These are phyloP conservation scores for Lactifluus subvellereus DNA, from an alignment of 768 basidiomycete species.

Conservation along the genomic window DNA sequence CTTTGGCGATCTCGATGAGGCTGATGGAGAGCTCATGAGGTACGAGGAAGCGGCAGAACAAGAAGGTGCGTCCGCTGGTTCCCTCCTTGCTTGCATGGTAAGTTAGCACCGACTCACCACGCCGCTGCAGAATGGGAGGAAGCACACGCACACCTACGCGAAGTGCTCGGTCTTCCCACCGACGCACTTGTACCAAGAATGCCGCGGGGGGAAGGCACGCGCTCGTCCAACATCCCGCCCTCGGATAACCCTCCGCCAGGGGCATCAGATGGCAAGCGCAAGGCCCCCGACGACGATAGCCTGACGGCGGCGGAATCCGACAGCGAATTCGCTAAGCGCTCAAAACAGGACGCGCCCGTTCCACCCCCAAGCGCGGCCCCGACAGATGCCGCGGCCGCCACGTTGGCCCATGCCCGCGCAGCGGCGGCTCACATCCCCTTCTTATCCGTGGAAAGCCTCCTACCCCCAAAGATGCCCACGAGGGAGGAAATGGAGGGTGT, in stretches of 20 bases:
- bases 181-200: constrained; percentile 50
- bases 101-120: neutral
- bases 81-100: neutral
- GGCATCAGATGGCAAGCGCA: constrained; percentile 44
- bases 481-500: constrained; percentile 74
- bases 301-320: constrained; percentile 31
- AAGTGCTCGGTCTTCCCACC: constrained; percentile 22
- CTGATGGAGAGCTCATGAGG: constrained; percentile 55
- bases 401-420: constrained; percentile 41
- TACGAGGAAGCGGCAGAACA: constrained; percentile 70
- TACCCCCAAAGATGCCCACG: constrained; percentile 71
- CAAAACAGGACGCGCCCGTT: constrained; percentile 27
- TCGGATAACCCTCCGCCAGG: constrained; percentile 25
- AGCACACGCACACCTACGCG: constrained; percentile 9
- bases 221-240: constrained; percentile 26
- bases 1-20: constrained; percentile 88
- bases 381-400: constrained; percentile 26
- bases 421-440: constrained; percentile 69
- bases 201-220: constrained; percentile 35
- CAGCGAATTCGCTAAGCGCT: constrained; percentile 30
- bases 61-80: constrained; percentile 43
- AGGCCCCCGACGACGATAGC: constrained; percentile 45
- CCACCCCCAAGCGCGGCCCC: constrained; percentile 10
- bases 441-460: constrained; percentile 62
- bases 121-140: constrained; percentile 4